phyloP scores from a whole-genome alignment of 2,329 filamentous ascomycete genomes.

The Hysterium pulicare region DNA sequence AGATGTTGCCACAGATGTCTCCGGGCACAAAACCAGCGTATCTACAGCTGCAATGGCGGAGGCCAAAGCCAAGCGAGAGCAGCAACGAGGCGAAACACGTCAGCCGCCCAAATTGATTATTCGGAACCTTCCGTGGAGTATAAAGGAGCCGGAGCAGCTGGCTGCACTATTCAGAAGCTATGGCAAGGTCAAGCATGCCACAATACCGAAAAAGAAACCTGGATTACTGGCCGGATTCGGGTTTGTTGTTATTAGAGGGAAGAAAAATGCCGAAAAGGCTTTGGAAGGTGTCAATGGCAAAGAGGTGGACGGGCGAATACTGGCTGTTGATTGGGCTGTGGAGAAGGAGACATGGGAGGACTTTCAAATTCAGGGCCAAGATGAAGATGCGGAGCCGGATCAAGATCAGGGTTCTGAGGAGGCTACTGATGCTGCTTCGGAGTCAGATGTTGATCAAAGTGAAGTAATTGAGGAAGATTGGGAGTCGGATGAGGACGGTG shows the following conservation, averaged over 20 bases:
- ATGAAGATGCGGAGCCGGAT: constrained; percentile 39
- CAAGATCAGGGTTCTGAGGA: constrained; percentile 39
- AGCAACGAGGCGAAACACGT: constrained; percentile 60
- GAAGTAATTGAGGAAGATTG: constrained; percentile 41
- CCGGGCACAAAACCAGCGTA: constrained; percentile 34
- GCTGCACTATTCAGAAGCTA: constrained; percentile 76
- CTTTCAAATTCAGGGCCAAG: constrained; percentile 46
- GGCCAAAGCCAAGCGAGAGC: constrained; percentile 65
- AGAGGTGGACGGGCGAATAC: constrained; percentile 76
- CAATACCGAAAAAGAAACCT: constrained; percentile 72
- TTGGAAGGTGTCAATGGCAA: constrained; percentile 84
- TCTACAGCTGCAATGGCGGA: constrained; percentile 43
- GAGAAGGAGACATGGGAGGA: constrained; percentile 84
- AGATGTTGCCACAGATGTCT: constrained; percentile 38
- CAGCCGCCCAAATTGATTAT: constrained; percentile 83
- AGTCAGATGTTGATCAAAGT: constrained; percentile 39
- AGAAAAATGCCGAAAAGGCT: constrained; percentile 87
- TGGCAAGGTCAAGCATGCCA: constrained; percentile 86
- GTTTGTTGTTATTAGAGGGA: constrained; percentile 83
- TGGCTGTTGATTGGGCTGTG: constrained; percentile 96
- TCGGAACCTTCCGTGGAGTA: constrained; percentile 91
- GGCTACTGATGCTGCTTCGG: constrained; percentile 32
- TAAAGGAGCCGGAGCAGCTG: constrained; percentile 82
- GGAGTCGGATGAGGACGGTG: constrained; percentile 43
- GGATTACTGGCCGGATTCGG: constrained; percentile 78